A percentile compares a stretch with the other conserved stretches of the same genome.
phyloP scores from a whole-genome alignment of 192 early-diverging fungal genomes.

The Coemansia umbellata region DNA sequence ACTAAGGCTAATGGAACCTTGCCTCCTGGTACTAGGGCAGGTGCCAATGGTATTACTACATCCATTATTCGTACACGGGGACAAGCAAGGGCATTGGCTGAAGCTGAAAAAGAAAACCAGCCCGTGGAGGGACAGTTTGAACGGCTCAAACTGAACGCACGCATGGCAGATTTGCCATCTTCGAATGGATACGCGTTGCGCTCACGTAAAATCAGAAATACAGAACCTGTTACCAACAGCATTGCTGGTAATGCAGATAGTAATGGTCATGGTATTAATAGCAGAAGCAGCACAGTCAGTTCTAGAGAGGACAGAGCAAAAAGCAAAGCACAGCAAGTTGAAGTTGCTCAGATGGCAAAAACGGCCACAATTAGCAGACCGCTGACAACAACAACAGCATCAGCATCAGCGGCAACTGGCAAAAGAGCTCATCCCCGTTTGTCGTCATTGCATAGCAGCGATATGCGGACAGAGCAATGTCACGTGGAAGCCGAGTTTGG shows the following conservation, averaged over 20 bases:
- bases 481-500: constrained; percentile 38
- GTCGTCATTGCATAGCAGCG: background rate
- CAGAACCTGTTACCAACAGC: too few relatives aligned
- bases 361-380: background rate
- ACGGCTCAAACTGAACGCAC: constrained; percentile 2
- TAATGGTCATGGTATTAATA: background rate
- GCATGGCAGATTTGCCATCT: background rate
- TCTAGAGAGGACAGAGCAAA: too few relatives aligned
- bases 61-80: background rate
- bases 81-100: constrained; percentile 4
- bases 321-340: too few relatives aligned
- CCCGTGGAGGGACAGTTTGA: constrained; percentile 2
- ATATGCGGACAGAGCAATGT: background rate
- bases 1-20: background rate
- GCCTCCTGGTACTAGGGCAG: background rate
- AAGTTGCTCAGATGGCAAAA: too few relatives aligned
- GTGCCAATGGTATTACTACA: background rate
- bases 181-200: constrained; percentile 29
- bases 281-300: background rate
- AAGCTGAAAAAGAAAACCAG: constrained; percentile 31
- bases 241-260: background rate
- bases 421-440: background rate
- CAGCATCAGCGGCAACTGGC: background rate
- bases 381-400: background rate
- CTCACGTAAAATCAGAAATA: constrained; percentile 7